A percentile compares a stretch with the other conserved stretches of the same genome.
Conservation (phyloP, 306 rosid genomes). For the Echinosophora koreensis region DNA sequence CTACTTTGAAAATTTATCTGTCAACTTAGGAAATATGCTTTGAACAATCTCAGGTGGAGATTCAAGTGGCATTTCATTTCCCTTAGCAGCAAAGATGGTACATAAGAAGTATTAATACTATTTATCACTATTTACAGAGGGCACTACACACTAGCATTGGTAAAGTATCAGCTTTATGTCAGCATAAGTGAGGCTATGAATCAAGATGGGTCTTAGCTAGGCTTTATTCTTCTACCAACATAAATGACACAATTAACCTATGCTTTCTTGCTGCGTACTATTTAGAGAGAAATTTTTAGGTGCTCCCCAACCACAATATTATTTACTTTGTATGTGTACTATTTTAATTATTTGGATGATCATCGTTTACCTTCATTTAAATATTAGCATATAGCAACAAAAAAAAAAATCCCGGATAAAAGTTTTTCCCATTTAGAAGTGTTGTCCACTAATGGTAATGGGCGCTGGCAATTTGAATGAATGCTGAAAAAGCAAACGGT, state of each 20-base stretch:
- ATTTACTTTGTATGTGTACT: neutral
- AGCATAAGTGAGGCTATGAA: neutral
- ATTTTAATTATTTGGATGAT: neutral
- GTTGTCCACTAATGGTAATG: neutral
- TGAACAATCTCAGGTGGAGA: neutral
- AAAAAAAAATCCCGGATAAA: too few species aligned
- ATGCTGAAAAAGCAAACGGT: neutral
- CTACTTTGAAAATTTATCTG: neutral
- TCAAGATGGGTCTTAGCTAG: neutral
- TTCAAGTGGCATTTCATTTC: constrained; percentile 10
- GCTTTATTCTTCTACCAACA: neutral
- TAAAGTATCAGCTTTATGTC: constrained; percentile 2
- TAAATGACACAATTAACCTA: neutral
- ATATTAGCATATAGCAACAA: too few species aligned
- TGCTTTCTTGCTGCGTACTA: neutral
- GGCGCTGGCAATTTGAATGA: neutral
- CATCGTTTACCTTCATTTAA: too few species aligned
- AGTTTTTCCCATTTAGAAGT: neutral
- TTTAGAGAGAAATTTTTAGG: neutral
- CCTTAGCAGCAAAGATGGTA: neutral
- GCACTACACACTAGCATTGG: too few species aligned
- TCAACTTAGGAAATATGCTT: constrained; percentile 7
- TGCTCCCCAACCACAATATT: too few species aligned
- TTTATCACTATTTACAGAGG: constrained; percentile 8
- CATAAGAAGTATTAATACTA: neutral